Evolutionary conservation across 1,284 basidiomycete species (phyloP), one percentile per base, ranked within the genome.

Genomic region (Tylopilus sp.): DNA sequence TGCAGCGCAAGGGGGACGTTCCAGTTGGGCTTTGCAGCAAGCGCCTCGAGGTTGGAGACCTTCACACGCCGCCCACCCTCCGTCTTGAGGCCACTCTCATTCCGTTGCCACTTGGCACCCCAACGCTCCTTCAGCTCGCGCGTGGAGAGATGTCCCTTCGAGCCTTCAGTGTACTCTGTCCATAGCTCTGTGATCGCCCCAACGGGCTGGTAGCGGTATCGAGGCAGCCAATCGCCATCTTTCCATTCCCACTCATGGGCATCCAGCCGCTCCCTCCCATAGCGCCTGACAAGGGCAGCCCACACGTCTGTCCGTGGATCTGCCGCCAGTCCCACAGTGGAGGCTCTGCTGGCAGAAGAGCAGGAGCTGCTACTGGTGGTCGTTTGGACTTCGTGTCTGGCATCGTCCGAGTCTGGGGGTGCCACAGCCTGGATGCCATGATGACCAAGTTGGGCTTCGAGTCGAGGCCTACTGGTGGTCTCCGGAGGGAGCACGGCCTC

Each of bases 21-120:
- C 54, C 56, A 59, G 44, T 45, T 46, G 12, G 54, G 52, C 39
- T 53, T 55, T 8, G 36, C 35, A 13, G 43, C 34, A 4, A 59
- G 53, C 6, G 37, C 44, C 8, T 52, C 38, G 11, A 59, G 55
- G 1, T 6, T 8, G 6, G 44, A 19, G 1, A 59, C 49, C 45
- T 52, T 53, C 15, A 49, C 36, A 13, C 13, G n/a, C 3, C 53
- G 41, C 1, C 49, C 41, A 1, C 36, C 39, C 52, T 60, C 48
- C 2, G 55, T 54, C 46, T 48, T 52, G 21, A 59, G 41, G 2
- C 46, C n/a, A 9, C 44, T 36, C 28, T 47, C 15, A 41, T 59
- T 57, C 8, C 40, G 8, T 15, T 4, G 1, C 53, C 58, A 59
- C 37, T 44, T 49, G 43, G 57, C 53, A 31, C 48, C 23, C 53